phyloP scores from a whole-genome alignment of 148 eudicot genomes.

The Arctostaphylos glauca region DNA sequence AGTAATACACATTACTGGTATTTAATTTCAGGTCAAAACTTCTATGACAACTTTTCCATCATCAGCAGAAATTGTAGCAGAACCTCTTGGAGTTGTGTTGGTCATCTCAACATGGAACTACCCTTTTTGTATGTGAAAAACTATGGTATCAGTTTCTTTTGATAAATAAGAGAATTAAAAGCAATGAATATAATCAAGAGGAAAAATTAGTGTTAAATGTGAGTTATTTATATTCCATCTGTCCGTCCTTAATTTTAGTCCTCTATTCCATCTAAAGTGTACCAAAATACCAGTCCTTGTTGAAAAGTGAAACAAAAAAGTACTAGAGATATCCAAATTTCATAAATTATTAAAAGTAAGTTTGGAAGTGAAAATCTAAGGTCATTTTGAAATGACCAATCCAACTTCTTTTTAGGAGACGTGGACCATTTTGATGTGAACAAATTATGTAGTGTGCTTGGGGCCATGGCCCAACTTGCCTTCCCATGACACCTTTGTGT shows the following conservation, averaged over 20 bases:
- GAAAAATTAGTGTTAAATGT: neutral
- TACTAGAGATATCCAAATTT: neutral
- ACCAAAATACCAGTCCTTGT: neutral
- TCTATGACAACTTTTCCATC: slow-evolving; percentile 52
- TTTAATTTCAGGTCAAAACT: slow-evolving; percentile 48
- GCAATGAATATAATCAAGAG: neutral
- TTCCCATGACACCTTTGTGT: neutral
- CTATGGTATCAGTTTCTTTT: neutral
- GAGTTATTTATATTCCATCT: neutral
- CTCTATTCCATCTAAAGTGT: neutral
- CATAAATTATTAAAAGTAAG: neutral
- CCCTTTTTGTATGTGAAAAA: slow-evolving; percentile 67
- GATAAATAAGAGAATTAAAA: neutral
- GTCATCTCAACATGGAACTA: slow-evolving; percentile 86
- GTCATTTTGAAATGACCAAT: neutral
- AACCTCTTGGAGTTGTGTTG: slow-evolving; percentile 67
- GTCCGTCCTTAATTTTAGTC: neutral
- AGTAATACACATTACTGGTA: neutral
- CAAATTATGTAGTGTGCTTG: neutral
- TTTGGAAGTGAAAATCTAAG: neutral
- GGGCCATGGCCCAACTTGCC: neutral
- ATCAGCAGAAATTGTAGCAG: slow-evolving; percentile 63
- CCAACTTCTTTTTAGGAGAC: neutral
- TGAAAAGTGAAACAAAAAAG: neutral
- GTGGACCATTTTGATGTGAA: neutral